A percentile compares a stretch with the other conserved stretches of the same genome.
Conservation (phyloP, 2,329 filamentous ascomycete genomes). For the Penicillium rolfsii region DNA sequence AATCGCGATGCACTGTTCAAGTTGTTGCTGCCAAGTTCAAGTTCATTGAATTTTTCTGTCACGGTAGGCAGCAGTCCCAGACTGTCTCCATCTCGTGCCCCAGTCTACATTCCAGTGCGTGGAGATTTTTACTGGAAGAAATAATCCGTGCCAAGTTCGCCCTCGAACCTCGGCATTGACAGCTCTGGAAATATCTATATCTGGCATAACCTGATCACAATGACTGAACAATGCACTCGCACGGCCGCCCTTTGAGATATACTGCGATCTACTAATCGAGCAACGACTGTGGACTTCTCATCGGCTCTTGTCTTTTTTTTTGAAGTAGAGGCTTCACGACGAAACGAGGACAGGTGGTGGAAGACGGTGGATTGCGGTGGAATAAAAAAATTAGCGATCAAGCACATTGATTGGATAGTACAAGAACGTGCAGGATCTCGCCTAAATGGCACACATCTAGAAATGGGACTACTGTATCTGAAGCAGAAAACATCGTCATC, state of each 20-base stretch:
- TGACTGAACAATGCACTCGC: neutral
- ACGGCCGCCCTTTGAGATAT: neutral
- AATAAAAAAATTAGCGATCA: neutral
- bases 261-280: neutral
- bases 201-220: conserved; percentile 5
- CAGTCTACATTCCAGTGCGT: neutral
- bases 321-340: neutral
- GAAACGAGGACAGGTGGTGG: neutral
- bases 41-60: conserved; percentile 15
- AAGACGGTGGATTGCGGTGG: neutral
- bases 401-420: neutral
- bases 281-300: neutral
- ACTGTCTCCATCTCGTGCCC: neutral
- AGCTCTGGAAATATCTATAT: conserved; percentile 3
- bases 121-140: neutral
- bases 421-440: neutral
- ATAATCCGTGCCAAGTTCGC: neutral
- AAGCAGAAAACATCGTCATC: neutral
- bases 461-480: neutral
- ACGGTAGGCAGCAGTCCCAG: conserved; percentile 23
- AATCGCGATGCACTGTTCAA: neutral
- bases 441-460: neutral
- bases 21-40: conserved; percentile 17
- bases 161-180: conserved; percentile 20
- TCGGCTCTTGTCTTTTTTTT: neutral